Base-by-base conservation (phyloP, 108 stramenopile genomes). In the Asterionellopsis glacialis region DNA sequence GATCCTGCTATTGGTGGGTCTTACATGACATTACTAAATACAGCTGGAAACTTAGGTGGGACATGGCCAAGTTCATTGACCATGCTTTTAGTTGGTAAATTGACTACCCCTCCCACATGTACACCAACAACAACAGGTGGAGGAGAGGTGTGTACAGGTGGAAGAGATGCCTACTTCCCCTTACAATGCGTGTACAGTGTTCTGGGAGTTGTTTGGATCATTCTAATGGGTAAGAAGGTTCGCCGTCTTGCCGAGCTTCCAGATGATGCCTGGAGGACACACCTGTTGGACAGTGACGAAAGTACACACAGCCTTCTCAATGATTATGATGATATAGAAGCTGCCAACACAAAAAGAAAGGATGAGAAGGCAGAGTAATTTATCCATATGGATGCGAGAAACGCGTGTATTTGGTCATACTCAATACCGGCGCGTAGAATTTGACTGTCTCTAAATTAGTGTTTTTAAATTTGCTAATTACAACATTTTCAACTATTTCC, bases 1-100 rank as follows among this genome's bases (percentile, higher is more conserved):
- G 99, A 99, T 81, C 95, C 96, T 1, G 84, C 91, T 26, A 97
- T 99, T 65, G 99, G 99, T 38, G 99, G 99, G 10, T 88, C 90
- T 10, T 99, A 99, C 90, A 99, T 98, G 99, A 99, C 99, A 0
- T 69, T 98, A 26, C 69, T 99, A 49, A 99, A 99, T 69, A 99
- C 99, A 0, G 81, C 96, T 48, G 88, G 91, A 40, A 98, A 98
- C 72, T 63, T 96, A 18, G 97, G 97, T 25, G 91, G 87, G 25
- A 98, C 94, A 18, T 98, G 95, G 95, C 94, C 97, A 24, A 55
- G 81, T 15, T 79, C 80, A 21, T 67, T 90, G 27, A 77, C 87
- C 61, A 93, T 98, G 88, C 83, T 77, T 57, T 61, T 88, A 50
- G 57, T 91, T 11, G 85, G 90, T 14, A 67, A 68, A 57, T 69